Evolutionary conservation across 495 filamentous ascomycete genomes (phyloP).

Genomic region (Pseudoneurospora amorphoporcata): DNA sequence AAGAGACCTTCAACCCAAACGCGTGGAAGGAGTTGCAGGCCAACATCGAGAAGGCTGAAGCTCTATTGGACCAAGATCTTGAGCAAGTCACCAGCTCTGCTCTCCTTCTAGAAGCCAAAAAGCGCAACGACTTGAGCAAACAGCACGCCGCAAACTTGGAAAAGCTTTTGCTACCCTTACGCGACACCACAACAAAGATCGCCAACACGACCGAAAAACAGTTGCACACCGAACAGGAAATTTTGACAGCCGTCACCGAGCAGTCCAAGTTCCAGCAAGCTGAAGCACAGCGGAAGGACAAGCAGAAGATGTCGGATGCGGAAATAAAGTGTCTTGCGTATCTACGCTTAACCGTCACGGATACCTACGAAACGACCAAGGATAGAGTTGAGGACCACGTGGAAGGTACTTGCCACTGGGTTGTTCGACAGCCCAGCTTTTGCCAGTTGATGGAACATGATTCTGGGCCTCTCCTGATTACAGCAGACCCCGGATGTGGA

Average conservation of each 20-base stretch:
- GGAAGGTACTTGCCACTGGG: constrained; percentile 34
- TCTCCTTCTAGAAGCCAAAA: not conserved
- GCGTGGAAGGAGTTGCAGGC: not conserved
- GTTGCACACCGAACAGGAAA: not conserved
- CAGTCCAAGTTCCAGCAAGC: not conserved
- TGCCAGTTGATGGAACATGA: constrained; percentile 20
- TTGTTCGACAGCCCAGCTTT: constrained; percentile 23
- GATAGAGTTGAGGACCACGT: not conserved
- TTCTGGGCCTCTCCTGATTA: constrained; percentile 34
- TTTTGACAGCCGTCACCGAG: not conserved
- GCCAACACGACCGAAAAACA: not conserved
- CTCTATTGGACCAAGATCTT: not conserved
- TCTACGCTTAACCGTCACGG: not conserved
- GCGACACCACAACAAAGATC: not conserved
- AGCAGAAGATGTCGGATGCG: not conserved
- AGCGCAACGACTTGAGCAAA: not conserved
- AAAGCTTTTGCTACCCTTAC: not conserved
- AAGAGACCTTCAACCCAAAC: not conserved
- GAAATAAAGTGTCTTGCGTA: not conserved
- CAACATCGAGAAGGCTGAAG: not conserved
- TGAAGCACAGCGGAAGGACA: not conserved
- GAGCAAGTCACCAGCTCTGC: not conserved
- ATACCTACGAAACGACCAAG: not conserved
- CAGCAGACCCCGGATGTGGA: constrained; percentile 46
- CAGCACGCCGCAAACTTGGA: not conserved